Evolutionary conservation across 371 early-diverging fungal genomes (phyloP), one percentile per base, ranked within the genome.

Genomic region (Amoeboaphelidium occidentale): DNA sequence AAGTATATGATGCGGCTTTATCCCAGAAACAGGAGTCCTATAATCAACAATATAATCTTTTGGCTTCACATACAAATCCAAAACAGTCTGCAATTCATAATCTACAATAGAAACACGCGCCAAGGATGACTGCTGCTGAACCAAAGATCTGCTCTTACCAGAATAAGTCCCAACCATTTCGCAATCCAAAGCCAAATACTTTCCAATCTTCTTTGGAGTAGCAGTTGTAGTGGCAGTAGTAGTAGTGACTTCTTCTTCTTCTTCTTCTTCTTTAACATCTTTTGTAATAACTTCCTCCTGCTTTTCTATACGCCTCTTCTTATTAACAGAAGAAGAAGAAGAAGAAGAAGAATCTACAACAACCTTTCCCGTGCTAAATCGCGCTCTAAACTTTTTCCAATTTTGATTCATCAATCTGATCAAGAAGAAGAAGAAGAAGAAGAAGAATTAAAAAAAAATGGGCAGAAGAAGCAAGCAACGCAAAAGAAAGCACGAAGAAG

Each of bases 71-170:
- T 63, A 91, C 1, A 64, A 67, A 71, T 96, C 97, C 52, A 89
- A 55, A 1, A 96, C 47, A 0, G 75, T 68, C 43, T 81, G 76
- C 17, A 96, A 94, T 53, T 86, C 72, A 61, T 67, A 93, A 65
- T 96, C 93, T 52, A 94, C 92, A 6, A 96, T 59, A 44, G 76
- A 74, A 20, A 94, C 87, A 24, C 96, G 74, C 0, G 92, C 97
- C 46, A 96, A 59, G 14, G 74, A 81, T 2, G 88, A 84, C 26
- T 74, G 61, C 14, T 70, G 68, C 1, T 92, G 93, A n/a, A 81
- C 81, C n/a, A 12, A 6, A 6, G 17, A 39, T 17, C 12, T 12
- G 17, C 17, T 39, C 39, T 6, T 21, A 13, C 20, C 6, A 20
- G 23, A 10, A 22, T 22, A 4, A 44, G 20, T 20, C 26, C 93